A percentile compares a stretch with the other conserved stretches of the same genome.
Evolutionary conservation across 495 filamentous ascomycete genomes (phyloP).

Genomic region (Aspergillus saccharolyticus): DNA sequence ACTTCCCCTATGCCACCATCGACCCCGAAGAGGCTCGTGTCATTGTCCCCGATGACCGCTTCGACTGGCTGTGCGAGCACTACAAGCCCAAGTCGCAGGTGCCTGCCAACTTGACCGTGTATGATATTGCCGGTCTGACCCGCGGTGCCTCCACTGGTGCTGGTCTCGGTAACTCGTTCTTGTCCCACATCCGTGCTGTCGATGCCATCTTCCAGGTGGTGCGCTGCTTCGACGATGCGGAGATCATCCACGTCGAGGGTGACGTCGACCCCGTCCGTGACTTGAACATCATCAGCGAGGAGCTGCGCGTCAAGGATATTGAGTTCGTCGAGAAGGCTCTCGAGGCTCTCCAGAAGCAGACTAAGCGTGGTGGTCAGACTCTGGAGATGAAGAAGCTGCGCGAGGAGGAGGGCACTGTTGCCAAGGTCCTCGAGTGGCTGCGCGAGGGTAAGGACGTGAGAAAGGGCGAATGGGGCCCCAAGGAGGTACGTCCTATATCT

Average conservation of each 20-base stretch:
- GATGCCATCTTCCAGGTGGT: conserved; percentile 99
- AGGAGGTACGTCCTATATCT: conserved; percentile 72
- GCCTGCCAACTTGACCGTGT: conserved; percentile 95
- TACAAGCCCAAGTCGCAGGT: conserved; percentile 96
- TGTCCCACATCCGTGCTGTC: conserved; percentile 98
- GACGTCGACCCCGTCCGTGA: conserved; percentile 94
- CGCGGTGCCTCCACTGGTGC: conserved; percentile 95
- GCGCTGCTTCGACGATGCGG: conserved; percentile 96
- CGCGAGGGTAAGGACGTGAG: conserved; percentile 88
- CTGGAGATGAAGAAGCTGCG: conserved; percentile 97
- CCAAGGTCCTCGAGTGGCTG: conserved; percentile 76
- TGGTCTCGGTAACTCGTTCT: conserved; percentile 95
- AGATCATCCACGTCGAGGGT: conserved; percentile 99
- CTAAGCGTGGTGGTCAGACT: conserved; percentile 86
- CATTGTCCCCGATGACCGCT: conserved; percentile 93
- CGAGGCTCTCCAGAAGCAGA: conserved; percentile 87
- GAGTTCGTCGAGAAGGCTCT: conserved; percentile 96
- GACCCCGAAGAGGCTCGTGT: conserved; percentile 98
- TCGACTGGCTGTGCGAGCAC: conserved; percentile 90
- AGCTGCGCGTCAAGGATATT: conserved; percentile 96
- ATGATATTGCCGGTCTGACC: conserved; percentile 98
- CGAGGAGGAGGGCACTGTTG: conserved; percentile 89
- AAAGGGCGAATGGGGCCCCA: conserved; percentile 81
- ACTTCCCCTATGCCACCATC: conserved; percentile 99
- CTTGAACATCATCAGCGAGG: conserved; percentile 93